These are phyloP conservation scores for Tillandsia fasciculata DNA, from an alignment of 176 grass and related monocot species.

Conservation along the genomic window DNA sequence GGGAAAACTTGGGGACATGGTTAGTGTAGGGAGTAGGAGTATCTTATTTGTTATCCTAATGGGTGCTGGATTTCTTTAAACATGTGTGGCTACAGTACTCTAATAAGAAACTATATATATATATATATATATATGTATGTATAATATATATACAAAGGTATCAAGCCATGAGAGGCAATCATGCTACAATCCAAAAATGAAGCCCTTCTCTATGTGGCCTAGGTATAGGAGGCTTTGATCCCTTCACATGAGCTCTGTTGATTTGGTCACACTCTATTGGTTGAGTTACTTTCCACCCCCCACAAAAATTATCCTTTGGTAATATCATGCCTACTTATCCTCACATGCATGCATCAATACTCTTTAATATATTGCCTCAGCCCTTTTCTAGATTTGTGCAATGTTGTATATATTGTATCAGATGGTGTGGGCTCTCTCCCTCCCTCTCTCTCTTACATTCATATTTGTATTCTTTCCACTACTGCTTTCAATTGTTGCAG, in stretches of 20 bases:
- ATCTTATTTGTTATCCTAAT: not conserved
- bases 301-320: not conserved
- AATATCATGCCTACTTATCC: conserved; percentile 10
- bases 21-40: not conserved
- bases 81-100: conserved; percentile 31
- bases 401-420: not conserved
- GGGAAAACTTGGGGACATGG: not conserved
- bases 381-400: conserved; percentile 7
- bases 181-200: conserved; percentile 52
- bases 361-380: not conserved
- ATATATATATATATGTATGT: conserved; percentile 1
- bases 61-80: conserved; percentile 25
- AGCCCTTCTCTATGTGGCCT: conserved; percentile 32
- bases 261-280: not conserved
- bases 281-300: not conserved
- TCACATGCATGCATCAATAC: conserved; percentile 13
- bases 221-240: conserved; percentile 3
- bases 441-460: not conserved
- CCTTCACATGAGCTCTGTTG: not conserved
- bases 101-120: too few species aligned
- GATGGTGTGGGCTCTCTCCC: not conserved
- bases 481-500: conserved; percentile 27
- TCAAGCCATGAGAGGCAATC: conserved; percentile 32
- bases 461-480: conserved; percentile 12
- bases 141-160: conserved; percentile 20